Conservation (phyloP, 2,329 filamentous ascomycete genomes). For the Magnaporthiopsis incrustans region DNA sequence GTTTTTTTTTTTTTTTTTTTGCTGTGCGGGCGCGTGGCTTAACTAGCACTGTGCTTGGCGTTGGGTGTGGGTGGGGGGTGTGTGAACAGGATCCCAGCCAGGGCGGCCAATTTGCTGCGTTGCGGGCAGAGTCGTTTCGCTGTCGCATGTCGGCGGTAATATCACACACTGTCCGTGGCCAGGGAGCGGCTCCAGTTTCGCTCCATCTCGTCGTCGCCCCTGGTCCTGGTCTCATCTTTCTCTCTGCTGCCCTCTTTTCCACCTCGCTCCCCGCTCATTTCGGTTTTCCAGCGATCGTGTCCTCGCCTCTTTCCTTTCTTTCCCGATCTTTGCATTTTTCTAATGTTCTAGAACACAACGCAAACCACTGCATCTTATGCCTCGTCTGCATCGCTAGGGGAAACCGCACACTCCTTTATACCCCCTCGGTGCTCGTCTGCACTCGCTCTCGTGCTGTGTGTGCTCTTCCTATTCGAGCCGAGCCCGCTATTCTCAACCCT, state of each 20-base stretch:
- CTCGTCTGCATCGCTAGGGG: background rate
- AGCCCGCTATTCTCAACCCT: background rate
- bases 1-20: too few relatives aligned
- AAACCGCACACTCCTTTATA: slow-evolving; percentile 3
- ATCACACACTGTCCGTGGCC: background rate
- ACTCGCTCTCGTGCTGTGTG: background rate
- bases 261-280: background rate
- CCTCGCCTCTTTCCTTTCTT: slow-evolving; percentile 6
- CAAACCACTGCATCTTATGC: background rate
- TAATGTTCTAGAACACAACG: slow-evolving; percentile 6
- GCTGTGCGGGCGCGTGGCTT: background rate
- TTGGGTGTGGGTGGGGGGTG: background rate
- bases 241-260: background rate
- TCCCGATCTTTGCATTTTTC: slow-evolving; percentile 9
- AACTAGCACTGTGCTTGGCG: background rate
- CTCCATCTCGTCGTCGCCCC: background rate
- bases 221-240: background rate
- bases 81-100: background rate
- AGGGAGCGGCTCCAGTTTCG: background rate
- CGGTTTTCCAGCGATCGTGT: slow-evolving; percentile 2
- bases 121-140: too few relatives aligned
- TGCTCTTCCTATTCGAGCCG: background rate
- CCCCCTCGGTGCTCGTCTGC: too few relatives aligned
- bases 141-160: background rate
- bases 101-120: too few relatives aligned